phyloP scores from a whole-genome alignment of 1,284 basidiomycete species.

The Sanghuangporus baumii region DNA sequence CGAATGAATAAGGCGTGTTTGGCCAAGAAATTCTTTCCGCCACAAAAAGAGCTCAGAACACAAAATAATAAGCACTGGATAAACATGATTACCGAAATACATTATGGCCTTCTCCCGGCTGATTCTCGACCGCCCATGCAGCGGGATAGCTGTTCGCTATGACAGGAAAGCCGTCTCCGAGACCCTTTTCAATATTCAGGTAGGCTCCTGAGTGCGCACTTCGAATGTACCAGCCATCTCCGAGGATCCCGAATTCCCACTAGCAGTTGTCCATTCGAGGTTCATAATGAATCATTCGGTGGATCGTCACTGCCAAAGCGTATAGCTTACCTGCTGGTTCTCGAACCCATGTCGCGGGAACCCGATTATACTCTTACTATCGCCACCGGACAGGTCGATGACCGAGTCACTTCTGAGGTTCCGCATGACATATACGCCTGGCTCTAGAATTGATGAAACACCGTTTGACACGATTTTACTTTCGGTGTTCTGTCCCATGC shows the following conservation, averaged over 20 bases:
- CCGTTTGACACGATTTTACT: not conserved
- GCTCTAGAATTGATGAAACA: not conserved
- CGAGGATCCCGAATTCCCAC: conserved; percentile 11
- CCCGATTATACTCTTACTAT: conserved; percentile 14
- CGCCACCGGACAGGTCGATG: conserved; percentile 11
- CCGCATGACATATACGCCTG: conserved; percentile 9
- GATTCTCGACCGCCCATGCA: conserved; percentile 8
- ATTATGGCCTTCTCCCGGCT: not conserved
- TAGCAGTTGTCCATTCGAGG: not conserved
- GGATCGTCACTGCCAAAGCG: not conserved
- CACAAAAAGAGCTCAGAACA: not conserved
- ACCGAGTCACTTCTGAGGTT: conserved; percentile 7
- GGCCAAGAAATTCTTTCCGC: conserved; percentile 13
- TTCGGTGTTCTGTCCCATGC: not conserved
- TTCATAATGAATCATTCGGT: not conserved
- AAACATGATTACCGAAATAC: conserved; percentile 3
- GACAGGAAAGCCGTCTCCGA: conserved; percentile 10
- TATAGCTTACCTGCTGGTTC: conserved; percentile 11
- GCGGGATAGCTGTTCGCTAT: conserved; percentile 11
- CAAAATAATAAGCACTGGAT: not conserved
- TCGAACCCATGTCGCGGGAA: conserved; percentile 11
- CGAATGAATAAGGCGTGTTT: not conserved
- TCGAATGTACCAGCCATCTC: conserved; percentile 15
- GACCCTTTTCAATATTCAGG: conserved; percentile 6
- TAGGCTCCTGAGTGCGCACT: conserved; percentile 11